Percentiles rank a stretch among this genome's conserved stretches.
These are phyloP conservation scores for Penicillium sp. DNA, from an alignment of 2,329 filamentous ascomycete genomes.

Conservation along the genomic window DNA sequence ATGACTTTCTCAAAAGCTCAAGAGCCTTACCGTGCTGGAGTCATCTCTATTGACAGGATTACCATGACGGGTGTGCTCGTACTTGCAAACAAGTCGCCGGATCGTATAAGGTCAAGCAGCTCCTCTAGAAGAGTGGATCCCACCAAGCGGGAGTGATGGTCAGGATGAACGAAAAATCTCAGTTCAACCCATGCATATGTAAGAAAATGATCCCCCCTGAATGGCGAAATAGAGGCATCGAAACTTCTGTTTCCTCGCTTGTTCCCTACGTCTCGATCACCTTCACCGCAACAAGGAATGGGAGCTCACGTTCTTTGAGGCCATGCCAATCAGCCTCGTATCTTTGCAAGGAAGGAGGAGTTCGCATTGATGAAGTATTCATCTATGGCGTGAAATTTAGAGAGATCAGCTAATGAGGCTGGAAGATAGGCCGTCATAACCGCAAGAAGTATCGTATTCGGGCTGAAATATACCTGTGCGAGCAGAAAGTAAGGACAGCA, in stretches of 20 bases:
- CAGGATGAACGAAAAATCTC: slow-evolving; percentile 40
- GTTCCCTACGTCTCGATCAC: slow-evolving; percentile 8
- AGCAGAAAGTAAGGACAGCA: too few species aligned
- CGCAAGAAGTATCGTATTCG: too few species aligned
- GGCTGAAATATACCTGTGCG: too few species aligned
- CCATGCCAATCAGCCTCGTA: slow-evolving; percentile 30
- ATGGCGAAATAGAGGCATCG: slow-evolving; percentile 40
- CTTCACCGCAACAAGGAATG: slow-evolving; percentile 39
- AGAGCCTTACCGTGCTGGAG: neutral
- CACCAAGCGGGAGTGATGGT: slow-evolving; percentile 31
- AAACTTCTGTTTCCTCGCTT: slow-evolving; percentile 15
- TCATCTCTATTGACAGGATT: neutral
- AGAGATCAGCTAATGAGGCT: slow-evolving; percentile 33
- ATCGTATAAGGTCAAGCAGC: slow-evolving; percentile 29
- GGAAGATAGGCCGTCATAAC: slow-evolving; percentile 29
- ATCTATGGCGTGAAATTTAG: slow-evolving; percentile 36
- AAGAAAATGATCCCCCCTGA: slow-evolving; percentile 33
- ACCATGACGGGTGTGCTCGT: neutral
- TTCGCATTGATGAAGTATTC: slow-evolving; percentile 40
- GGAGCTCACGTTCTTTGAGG: slow-evolving; percentile 28
- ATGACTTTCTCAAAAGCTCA: slow-evolving; percentile 32
- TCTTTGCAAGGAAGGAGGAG: slow-evolving; percentile 29
- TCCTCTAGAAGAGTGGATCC: slow-evolving; percentile 34
- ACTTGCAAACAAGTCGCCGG: neutral
- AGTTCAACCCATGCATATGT: slow-evolving; percentile 45